Evolutionary conservation across 345 rosid species (phyloP), one percentile per base, ranked within the genome.

Genomic region (Gossypium thurberi): DNA sequence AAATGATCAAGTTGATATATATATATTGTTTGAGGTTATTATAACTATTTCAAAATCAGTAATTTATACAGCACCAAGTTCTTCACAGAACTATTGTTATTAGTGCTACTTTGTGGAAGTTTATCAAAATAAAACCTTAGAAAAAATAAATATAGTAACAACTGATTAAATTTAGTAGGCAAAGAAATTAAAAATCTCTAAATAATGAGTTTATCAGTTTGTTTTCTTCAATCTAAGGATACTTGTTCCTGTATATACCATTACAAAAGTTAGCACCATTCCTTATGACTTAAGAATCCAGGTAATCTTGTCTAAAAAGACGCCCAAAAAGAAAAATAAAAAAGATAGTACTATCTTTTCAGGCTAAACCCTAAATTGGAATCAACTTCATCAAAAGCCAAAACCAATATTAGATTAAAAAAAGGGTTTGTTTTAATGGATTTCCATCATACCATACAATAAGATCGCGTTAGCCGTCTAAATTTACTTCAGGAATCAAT

Each of bases 231-330:
- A 69, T 69, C 10, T 37, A 33, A 23, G 20, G 14, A 70, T 40
- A 13, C 12, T 57, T 20, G 53, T 25, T 59, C 37, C 55, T 0
- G 17, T 20, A 72, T 12, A 71, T 18, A 71, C 47, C 66, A 28
- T 20, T 15, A 11, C 8, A 20, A 21, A 57, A 48, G 57, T 17
- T 8, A 59, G 55, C 40, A 72, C 9, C 75, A 72, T 72, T 72
- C 61, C 69, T 72, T 72, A 72, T 47, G 56, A 28, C 18, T 61
- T 60, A 72, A 72, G 75, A 28, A 72, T 72, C 65, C 75, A 72
- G 59, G 26, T 33, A 42, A 61, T 59, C 47, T 61, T 25, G 48
- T 57, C 53, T 26, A 60, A 48, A 44, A 62, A 26, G 44, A 72
- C 26, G 33, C 69, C 58, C 40, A 50, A 25, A 61, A 17, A 17